Percentiles rank a stretch among this genome's conserved stretches.
phyloP scores from a whole-genome alignment of 345 rosid genomes.

The Eutrema yunnanense region DNA sequence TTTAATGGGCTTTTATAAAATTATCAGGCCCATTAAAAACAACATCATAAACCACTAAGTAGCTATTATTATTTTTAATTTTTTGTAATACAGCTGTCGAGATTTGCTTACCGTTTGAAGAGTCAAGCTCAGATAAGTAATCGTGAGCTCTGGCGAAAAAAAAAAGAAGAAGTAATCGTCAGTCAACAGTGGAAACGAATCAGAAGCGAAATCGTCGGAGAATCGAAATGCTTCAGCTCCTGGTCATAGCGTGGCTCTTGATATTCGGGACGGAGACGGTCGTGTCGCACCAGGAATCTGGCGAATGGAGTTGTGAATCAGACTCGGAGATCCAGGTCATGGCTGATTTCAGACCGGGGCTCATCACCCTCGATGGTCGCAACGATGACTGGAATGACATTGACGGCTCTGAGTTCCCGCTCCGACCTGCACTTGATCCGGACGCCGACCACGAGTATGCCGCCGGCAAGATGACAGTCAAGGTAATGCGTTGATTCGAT shows the following conservation, averaged over 20 bases:
- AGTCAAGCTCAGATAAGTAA: not conserved
- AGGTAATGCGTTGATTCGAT: constrained; percentile 41
- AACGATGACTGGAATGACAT: constrained; percentile 82
- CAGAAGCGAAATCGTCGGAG: not conserved
- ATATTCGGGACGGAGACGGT: constrained; percentile 25
- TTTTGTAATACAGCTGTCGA: constrained; percentile 3
- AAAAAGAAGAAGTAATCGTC: not conserved
- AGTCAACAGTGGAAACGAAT: constrained; percentile 15
- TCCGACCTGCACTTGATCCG: constrained; percentile 89
- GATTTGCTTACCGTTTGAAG: constrained; percentile 29
- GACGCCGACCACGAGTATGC: constrained; percentile 66
- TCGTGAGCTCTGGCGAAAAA: no score
- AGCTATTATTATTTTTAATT: not conserved
- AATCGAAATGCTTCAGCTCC: constrained; percentile 28
- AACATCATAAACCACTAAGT: not conserved
- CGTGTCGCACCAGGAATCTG: constrained; percentile 76
- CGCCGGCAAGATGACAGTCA: constrained; percentile 77
- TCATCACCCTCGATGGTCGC: constrained; percentile 78
- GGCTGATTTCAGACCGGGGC: constrained; percentile 72
- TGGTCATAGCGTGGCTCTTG: constrained; percentile 21
- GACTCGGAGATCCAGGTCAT: constrained; percentile 49
- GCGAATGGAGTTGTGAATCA: constrained; percentile 81
- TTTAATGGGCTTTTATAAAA: constrained; percentile 3
- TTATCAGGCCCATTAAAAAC: constrained; percentile 3
- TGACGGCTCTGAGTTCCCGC: constrained; percentile 72